Evolutionary conservation across 805 yeast species (phyloP).

Genomic region (Yarrowia hollandica): DNA sequence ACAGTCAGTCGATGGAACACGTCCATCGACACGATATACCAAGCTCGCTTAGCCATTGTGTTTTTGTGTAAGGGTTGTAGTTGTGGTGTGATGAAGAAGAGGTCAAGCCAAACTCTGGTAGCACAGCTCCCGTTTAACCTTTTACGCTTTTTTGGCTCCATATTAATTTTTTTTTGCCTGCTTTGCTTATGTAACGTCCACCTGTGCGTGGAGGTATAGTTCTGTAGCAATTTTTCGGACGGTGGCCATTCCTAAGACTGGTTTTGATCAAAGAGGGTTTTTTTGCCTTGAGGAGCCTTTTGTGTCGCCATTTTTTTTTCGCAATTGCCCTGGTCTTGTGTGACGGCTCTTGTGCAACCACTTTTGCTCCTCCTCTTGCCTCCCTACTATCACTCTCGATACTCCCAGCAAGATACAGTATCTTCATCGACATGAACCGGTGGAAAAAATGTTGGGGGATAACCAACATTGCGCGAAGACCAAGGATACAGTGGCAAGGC

Average conservation of each 20-base stretch:
- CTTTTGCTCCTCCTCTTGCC: too few relatives aligned
- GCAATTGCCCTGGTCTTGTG: too few relatives aligned
- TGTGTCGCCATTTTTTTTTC: too few relatives aligned
- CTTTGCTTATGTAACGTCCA: constrained; percentile 6
- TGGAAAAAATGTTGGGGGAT: constrained; percentile 20
- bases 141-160: too few relatives aligned
- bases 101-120: constrained; percentile 5
- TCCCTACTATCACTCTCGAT: not conserved
- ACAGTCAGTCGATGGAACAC: constrained; percentile 29
- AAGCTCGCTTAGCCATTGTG: constrained; percentile 28
- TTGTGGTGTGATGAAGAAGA: constrained; percentile 21
- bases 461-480: constrained; percentile 8
- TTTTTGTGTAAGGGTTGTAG: not conserved
- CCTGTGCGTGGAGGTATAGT: too few relatives aligned
- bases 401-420: constrained; percentile 12
- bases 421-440: constrained; percentile 26
- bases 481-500: not conserved
- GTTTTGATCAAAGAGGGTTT: too few relatives aligned
- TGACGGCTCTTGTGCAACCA: too few relatives aligned
- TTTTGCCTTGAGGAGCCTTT: too few relatives aligned
- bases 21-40: constrained; percentile 30
- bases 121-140: not conserved
- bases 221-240: not conserved
- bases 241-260: too few relatives aligned
- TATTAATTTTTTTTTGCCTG: not conserved